phyloP scores from a whole-genome alignment of 192 early-diverging fungal genomes.

The Cladochytrium replicatum region DNA sequence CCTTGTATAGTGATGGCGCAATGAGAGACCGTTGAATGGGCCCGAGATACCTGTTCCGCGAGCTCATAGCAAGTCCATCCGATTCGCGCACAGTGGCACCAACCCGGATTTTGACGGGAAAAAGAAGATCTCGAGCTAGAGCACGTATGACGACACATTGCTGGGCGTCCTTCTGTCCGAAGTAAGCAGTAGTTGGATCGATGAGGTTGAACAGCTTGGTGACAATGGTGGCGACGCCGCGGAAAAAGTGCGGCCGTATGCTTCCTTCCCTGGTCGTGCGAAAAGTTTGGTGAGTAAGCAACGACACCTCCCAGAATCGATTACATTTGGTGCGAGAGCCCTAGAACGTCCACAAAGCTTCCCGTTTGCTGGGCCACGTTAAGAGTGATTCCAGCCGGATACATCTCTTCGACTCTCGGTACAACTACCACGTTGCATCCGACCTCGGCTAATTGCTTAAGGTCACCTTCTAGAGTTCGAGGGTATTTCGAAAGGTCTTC shows the following conservation, averaged over 20 bases:
- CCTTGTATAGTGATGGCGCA: slow-evolving; percentile 67
- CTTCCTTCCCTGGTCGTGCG: slow-evolving; percentile 73
- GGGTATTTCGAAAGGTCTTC: slow-evolving; percentile 91
- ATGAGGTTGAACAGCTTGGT: slow-evolving; percentile 86
- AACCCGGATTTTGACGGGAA: slow-evolving; percentile 64
- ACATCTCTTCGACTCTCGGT: slow-evolving; percentile 75
- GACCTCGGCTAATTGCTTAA: slow-evolving; percentile 48
- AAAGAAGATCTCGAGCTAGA: slow-evolving; percentile 57
- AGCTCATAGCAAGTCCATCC: slow-evolving; percentile 84
- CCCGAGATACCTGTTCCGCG: slow-evolving; percentile 80
- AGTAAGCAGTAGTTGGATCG: slow-evolving; percentile 72
- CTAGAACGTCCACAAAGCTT: slow-evolving; percentile 86
- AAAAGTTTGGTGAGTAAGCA: too few species aligned
- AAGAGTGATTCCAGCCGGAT: slow-evolving; percentile 78
- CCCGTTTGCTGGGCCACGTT: slow-evolving; percentile 70
- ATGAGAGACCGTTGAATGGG: slow-evolving; percentile 53
- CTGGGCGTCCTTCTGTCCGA: slow-evolving; percentile 97
- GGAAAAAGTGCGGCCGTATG: slow-evolving; percentile 89
- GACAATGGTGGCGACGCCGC: slow-evolving; percentile 93
- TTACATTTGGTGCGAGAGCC: slow-evolving; percentile 75
- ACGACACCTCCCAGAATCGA: background rate
- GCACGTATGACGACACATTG: slow-evolving; percentile 70
- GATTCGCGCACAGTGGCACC: slow-evolving; percentile 64
- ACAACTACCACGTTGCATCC: slow-evolving; percentile 31
- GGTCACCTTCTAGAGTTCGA: slow-evolving; percentile 67